Conservation (phyloP, 306 rosid genomes). For the Inga leiocalycina region DNA sequence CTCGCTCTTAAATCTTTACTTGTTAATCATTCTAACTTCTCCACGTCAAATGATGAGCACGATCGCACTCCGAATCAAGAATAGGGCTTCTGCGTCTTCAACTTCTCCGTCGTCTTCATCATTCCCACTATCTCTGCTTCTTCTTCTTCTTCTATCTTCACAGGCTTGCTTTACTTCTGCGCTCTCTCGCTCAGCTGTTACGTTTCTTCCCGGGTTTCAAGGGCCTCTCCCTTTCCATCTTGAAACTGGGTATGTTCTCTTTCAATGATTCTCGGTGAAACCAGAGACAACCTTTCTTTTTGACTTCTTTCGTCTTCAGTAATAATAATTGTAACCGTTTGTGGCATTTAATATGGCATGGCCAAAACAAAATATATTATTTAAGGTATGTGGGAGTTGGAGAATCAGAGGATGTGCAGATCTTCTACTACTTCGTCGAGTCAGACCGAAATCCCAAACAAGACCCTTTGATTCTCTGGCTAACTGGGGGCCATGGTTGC, state of each 20-base stretch:
- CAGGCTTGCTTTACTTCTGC: background rate
- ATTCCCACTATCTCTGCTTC: background rate
- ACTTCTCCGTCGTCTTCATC: background rate
- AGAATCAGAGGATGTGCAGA: constrained; percentile 50
- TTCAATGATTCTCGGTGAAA: background rate
- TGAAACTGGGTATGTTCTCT: constrained; percentile 18
- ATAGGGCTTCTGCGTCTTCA: background rate
- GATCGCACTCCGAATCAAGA: no score
- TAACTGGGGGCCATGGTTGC: constrained; percentile 59
- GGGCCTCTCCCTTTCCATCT: constrained; percentile 24
- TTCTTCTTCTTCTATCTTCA: background rate
- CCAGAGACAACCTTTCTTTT: no score
- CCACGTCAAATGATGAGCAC: no score
- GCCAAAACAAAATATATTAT: background rate
- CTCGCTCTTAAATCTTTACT: no score
- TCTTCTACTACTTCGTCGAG: constrained; percentile 54
- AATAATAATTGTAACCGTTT: no score
- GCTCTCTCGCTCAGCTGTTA: background rate
- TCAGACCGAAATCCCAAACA: constrained; percentile 44
- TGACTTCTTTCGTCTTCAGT: no score
- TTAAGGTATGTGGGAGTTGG: constrained; percentile 56
- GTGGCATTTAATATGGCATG: background rate
- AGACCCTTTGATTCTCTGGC: constrained; percentile 57
- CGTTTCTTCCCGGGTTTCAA: constrained; percentile 8
- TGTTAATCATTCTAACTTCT: no score